A percentile compares a stretch with the other conserved stretches of the same genome.
phyloP scores from a whole-genome alignment of 2,329 filamentous ascomycete species.

The Rhynchosporium agropyri region DNA sequence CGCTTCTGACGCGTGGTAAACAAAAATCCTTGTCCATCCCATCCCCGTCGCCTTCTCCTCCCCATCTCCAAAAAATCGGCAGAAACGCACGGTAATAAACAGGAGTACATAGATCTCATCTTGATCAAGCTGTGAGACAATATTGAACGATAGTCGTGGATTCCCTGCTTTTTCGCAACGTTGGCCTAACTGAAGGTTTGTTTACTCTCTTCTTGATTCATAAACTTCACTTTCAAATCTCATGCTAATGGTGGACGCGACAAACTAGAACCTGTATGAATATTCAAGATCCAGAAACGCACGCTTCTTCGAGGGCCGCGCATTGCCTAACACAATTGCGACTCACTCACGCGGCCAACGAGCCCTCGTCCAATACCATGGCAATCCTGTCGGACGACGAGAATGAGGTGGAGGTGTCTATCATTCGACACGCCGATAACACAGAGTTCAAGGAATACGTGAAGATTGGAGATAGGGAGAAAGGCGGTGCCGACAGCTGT shows the following conservation, averaged over 20 bases:
- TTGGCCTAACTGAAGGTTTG: neutral
- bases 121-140: neutral
- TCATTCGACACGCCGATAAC: neutral
- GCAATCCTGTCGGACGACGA: neutral
- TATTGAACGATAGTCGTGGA: neutral
- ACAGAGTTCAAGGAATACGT: slow-evolving; percentile 2
- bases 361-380: neutral
- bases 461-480: neutral
- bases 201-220: neutral
- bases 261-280: too few relatives aligned
- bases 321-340: neutral
- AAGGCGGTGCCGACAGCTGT: too few relatives aligned
- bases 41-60: too few relatives aligned
- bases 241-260: too few relatives aligned
- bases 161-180: neutral
- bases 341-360: neutral
- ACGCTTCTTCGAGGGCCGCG: too few relatives aligned
- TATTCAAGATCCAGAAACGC: too few relatives aligned
- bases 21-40: too few relatives aligned
- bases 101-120: too few relatives aligned
- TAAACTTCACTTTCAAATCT: too few relatives aligned
- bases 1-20: too few relatives aligned
- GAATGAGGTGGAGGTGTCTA: slow-evolving; percentile 16
- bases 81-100: too few relatives aligned
- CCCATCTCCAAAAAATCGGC: too few relatives aligned